phyloP scores from a whole-genome alignment of 2,329 filamentous ascomycete species.

The Alternaria brassicae region DNA sequence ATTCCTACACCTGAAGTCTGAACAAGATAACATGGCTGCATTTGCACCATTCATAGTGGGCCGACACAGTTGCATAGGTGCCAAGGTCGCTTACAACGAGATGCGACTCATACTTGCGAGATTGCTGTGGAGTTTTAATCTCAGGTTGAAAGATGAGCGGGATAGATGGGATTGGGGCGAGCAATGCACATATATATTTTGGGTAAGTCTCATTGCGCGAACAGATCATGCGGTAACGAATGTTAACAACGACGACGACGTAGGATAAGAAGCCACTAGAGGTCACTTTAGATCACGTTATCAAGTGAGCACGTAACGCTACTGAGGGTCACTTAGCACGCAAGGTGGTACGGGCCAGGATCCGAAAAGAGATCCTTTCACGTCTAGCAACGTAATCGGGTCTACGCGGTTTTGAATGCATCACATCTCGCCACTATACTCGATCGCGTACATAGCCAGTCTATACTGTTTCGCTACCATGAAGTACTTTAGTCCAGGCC shows the following conservation, averaged over 20 bases:
- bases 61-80: conserved; percentile 38
- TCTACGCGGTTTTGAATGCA: background rate
- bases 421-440: background rate
- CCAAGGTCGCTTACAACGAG: conserved; percentile 40
- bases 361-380: background rate
- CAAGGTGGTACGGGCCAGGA: background rate
- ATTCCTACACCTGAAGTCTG: conserved; percentile 29
- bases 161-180: conserved; percentile 33
- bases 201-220: conserved; percentile 14
- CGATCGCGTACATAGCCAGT: background rate
- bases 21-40: conserved; percentile 30
- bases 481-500: too few relatives aligned
- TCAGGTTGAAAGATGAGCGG: conserved; percentile 14
- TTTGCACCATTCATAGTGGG: conserved; percentile 40
- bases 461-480: too few relatives aligned
- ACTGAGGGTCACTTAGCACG: background rate
- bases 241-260: background rate
- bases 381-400: background rate
- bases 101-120: conserved; percentile 51
- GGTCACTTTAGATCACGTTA: background rate
- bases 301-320: background rate
- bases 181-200: conserved; percentile 33
- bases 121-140: conserved; percentile 52
- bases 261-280: conserved; percentile 11
- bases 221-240: background rate